A percentile compares a stretch with the other conserved stretches of the same genome.
Evolutionary conservation across 1,284 basidiomycete genomes (phyloP).

Genomic region (Ceratobasidium sp.): DNA sequence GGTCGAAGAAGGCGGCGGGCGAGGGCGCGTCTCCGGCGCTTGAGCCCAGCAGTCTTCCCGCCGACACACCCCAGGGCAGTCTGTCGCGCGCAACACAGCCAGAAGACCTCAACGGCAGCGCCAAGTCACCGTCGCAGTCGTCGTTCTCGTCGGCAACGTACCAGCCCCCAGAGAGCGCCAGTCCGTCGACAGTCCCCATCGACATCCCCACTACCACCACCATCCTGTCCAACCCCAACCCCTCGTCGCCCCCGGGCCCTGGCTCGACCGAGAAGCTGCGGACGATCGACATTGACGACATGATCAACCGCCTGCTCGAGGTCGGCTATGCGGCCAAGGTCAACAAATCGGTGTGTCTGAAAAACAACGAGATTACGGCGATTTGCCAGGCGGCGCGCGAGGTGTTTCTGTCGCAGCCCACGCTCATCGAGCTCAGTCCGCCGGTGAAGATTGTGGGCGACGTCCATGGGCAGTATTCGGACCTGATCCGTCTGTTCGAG

Average conservation of each 20-base stretch:
- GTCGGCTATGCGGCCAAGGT: slow-evolving; percentile 99
- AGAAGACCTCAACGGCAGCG: slow-evolving; percentile 11
- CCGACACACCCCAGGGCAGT: slow-evolving; percentile 26
- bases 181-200: slow-evolving; percentile 57
- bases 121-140: slow-evolving; percentile 30
- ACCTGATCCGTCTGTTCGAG: slow-evolving; percentile 97
- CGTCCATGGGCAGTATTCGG: slow-evolving; percentile 98
- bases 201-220: slow-evolving; percentile 76
- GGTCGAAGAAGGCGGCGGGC: slow-evolving; percentile 28
- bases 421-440: slow-evolving; percentile 95
- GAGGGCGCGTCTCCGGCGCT: slow-evolving; percentile 28
- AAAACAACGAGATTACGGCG: slow-evolving; percentile 94
- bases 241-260: slow-evolving; percentile 30
- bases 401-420: slow-evolving; percentile 95
- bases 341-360: slow-evolving; percentile 93
- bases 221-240: slow-evolving; percentile 67
- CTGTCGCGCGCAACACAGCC: slow-evolving; percentile 19
- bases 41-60: slow-evolving; percentile 5
- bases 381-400: slow-evolving; percentile 98
- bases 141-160: slow-evolving; percentile 32
- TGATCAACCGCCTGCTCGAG: slow-evolving; percentile 95
- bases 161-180: slow-evolving; percentile 48
- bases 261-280: slow-evolving; percentile 52
- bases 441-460: slow-evolving; percentile 99
- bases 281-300: slow-evolving; percentile 94